Base-by-base conservation (phyloP, 805 yeast species). In the Alloascoidea africana region DNA sequence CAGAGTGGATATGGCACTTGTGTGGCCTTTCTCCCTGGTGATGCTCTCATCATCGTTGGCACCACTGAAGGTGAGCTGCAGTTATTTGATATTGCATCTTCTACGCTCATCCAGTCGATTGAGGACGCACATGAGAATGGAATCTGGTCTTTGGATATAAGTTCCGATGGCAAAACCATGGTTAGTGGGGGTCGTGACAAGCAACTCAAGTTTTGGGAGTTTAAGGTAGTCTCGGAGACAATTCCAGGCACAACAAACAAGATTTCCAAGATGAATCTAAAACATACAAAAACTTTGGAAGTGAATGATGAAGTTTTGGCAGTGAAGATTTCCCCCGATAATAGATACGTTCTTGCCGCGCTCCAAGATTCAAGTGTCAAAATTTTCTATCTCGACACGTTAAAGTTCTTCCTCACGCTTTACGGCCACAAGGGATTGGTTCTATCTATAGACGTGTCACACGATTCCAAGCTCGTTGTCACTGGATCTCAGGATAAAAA, bases 371-470 rank as follows among this genome's bases (percentile, higher is more conserved):
- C 80, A 54, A 91, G 96, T n/a, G 95, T 91, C 34, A 93, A 91
- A 58, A 91, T 91, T 14, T 85, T 91, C 50, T 89, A 79, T 54
- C 64, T 76, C 38, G 97, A 89, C 52, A 65, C 93, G 11, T 66
- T 87, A 54, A 91, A 89, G 59, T 80, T 91, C 51, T 91, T 70
- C 59, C 64, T 91, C 45, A 83, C 89, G 50, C 64, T 91, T 42
- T 91, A 91, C 51, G 99, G 99, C 32, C 99, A 91, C 58, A 91
- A 89, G 54, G 68, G 91, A 43, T 98, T 98, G 0, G 98, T 91
- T 2, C 64, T 91, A 38, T 79, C 95, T 2, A 72, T 91, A 46
- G 98, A 91, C 54, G 86, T 91, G 34, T 83, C 97, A 1, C 66
- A 57, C 47, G 99, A 91, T 56, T 76, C 89, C 30, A 89, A 91